Base-by-base conservation (phyloP, 371 early-diverging fungal species). In the Actinomortierella ambigua region DNA sequence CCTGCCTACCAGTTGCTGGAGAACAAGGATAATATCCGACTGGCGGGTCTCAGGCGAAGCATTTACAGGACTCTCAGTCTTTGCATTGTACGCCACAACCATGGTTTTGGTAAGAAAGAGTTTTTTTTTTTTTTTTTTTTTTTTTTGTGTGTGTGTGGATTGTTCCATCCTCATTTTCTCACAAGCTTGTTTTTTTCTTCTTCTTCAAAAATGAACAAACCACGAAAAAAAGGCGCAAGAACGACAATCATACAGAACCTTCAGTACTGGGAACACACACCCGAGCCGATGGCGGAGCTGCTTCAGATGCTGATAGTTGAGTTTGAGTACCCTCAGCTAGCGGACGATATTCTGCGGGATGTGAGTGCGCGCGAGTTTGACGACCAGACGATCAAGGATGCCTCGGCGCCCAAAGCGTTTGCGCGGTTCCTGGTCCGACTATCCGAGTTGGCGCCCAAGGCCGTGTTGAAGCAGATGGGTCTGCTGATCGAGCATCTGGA, bases 201-300 rank as follows among this genome's bases (percentile, higher is more conserved):
- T 34, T 11, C 11, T 11, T 34, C 34, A 34, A 34, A 4, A 34
- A 34, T 11, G n/a, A n/a, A n/a, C n/a, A n/a, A n/a, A 34, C 34
- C 11, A 34, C 34, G n/a, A n/a, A 49, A 26, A 50, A 24, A 61
- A 90, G 90, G 81, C 13, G 88, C 92, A n/a, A 88, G 89, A 65
- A 91, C 93, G 0, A 87, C 93, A 15, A 87, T 96, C 20, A 83
- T 91, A 55, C 95, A 97, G 63, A 89, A 93, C 66, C 79, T 98
- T 41, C 91, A 93, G 60, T 96, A 95, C 66, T 95, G 88, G 82
- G 98, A 98, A 50, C 93, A 95, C 61, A 84, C 95, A 22, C 85
- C 94, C 26, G 97, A 98, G 65, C 82, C 90, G 17, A 92, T 96
- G 90, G 98, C 98, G 0, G 93, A 93, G 44, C 80, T 97, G 1